Base-by-base conservation (phyloP, 1,284 basidiomycete genomes). In the Fomitopsis palustris region DNA sequence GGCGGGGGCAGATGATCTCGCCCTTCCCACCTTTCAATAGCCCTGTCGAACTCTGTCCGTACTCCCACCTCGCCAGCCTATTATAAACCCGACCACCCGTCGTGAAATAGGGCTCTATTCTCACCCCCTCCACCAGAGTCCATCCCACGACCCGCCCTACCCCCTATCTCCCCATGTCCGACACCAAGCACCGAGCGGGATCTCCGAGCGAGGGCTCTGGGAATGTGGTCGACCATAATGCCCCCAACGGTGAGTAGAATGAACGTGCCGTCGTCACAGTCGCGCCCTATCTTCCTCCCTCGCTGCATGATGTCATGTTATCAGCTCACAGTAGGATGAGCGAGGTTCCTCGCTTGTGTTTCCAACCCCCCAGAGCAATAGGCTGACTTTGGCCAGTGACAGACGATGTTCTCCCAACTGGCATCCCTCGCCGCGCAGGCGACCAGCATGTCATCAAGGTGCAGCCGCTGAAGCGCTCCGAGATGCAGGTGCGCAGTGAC, bases 401-500 rank as follows among this genome's bases (percentile, higher is more conserved):
- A 1, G 65, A 68, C 45, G 38, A 59, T 35, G 14, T 37, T 49
- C 27, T 42, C 49, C 64, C 88, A 87, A 88, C 25, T 88, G 19
- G 8, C 27, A 17, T 16, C 3, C 25, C 45, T 6, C 87, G 37
- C 84, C 84, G 1, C 81, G 85, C 0, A 25, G 66, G 59, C 27
- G 64, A 62, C 37, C 59, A 53, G 17, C 27, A 78, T 71, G 69
- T 62, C 63, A 88, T 93, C 63, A 78, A 77, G 60, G 92, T 95
- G 8, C 90, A 95, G 70, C 92, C 93, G 2, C 77, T 95, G 70
- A 90, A 86, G 75, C 83, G 84, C 61, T 82, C 81, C 54, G 92
- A 95, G 76, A 93, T 94, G 92, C 92, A 94, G 84, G 86, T 87
- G 61, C 57, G 77, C 72, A 31, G 9, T 27, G n/a, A n/a, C n/a